phyloP scores from a whole-genome alignment of 169 alveolate genomes.

The Plasmodium blacklocki region DNA sequence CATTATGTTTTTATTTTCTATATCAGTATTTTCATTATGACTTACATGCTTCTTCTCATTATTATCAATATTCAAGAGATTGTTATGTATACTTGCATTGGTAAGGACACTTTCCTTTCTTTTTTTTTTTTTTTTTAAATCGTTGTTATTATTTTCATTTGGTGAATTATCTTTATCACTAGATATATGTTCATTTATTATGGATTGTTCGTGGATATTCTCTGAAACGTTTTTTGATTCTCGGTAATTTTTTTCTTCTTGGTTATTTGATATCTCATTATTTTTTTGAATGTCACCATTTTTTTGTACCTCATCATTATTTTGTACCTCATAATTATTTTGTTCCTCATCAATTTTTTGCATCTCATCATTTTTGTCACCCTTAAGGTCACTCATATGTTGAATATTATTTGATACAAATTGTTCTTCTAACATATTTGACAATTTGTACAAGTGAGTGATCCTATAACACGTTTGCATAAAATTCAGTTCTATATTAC shows the following conservation, averaged over 20 bases:
- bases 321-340: background rate
- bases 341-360: background rate
- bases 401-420: slow-evolving; percentile 46
- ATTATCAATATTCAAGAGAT: background rate
- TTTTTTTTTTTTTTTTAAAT: background rate
- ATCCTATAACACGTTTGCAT: background rate
- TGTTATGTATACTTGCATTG: background rate
- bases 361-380: background rate
- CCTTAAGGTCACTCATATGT: background rate
- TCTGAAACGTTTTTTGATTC: background rate
- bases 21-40: background rate
- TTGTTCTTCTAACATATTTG: slow-evolving; percentile 50
- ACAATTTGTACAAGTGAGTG: background rate
- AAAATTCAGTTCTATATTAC: slow-evolving; percentile 4
- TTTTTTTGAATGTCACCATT: background rate
- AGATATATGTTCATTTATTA: too few species aligned
- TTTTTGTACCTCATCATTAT: background rate
- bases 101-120: background rate
- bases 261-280: background rate
- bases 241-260: background rate
- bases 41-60: background rate
- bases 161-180: background rate
- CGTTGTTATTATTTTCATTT: background rate
- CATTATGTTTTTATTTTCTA: background rate
- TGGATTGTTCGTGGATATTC: too few species aligned